Evolutionary conservation across 371 early-diverging fungal genomes (phyloP).

Genomic region (Mortierella sp.): DNA sequence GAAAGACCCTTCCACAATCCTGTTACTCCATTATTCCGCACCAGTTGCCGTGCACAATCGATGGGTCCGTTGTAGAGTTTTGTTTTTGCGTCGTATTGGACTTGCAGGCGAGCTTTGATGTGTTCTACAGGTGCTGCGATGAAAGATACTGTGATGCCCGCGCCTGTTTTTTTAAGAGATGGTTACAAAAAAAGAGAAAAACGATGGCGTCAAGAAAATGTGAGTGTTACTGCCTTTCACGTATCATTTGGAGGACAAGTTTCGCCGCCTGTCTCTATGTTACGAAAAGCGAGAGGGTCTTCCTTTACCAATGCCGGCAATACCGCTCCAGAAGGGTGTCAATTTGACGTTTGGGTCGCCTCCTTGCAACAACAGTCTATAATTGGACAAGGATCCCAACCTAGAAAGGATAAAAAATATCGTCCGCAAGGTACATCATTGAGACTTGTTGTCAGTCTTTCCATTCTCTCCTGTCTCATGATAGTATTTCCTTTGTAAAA

Average conservation of each 20-base stretch:
- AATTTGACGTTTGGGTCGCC: constrained; percentile 72
- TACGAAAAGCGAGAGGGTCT: no score
- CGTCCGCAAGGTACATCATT: neutral
- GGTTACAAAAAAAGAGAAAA: no score
- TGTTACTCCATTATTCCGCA: constrained; percentile 80
- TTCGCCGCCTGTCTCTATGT: no score
- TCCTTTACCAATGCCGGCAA: constrained; percentile 74
- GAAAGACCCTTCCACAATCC: constrained; percentile 90
- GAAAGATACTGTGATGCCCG: constrained; percentile 91
- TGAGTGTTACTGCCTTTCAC: neutral
- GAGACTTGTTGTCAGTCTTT: neutral
- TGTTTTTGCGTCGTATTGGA: constrained; percentile 87
- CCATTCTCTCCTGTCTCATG: no score
- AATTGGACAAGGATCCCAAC: constrained; percentile 88
- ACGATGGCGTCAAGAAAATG: neutral
- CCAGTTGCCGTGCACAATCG: constrained; percentile 85
- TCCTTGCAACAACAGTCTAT: constrained; percentile 80
- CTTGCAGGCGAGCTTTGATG: constrained; percentile 87
- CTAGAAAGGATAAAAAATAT: constrained; percentile 46
- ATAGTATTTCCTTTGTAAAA: no score
- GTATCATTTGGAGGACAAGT: no score
- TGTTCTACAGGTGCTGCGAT: constrained; percentile 95
- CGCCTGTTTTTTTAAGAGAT: constrained; percentile 60
- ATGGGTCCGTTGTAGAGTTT: constrained; percentile 88
- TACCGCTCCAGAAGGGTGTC: constrained; percentile 76